Evolutionary conservation across 805 yeast genomes (phyloP), one percentile per base, ranked within the genome.

Genomic region (Blastobotrys attinorum): DNA sequence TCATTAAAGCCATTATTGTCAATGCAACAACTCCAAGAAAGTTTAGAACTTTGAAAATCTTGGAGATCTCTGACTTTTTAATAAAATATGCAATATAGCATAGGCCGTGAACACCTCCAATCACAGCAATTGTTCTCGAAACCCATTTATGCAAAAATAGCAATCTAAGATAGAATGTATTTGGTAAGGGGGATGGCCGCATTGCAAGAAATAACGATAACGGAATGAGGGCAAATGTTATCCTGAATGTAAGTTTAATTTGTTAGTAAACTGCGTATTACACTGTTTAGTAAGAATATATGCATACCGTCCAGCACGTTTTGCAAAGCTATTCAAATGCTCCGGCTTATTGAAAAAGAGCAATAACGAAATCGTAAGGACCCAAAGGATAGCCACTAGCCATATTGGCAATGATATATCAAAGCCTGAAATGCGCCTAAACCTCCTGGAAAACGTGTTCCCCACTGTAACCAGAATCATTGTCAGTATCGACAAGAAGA

Each of bases 131-230:
- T 2, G 83, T 64, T 43, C 97, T 68, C 2, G 95, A 81, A 4
- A 90, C 66, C 96, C 97, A 90, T 61, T 88, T 89, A 65, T 90
- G 97, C 27, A 88, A 68, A 0, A 92, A 89, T 6, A 90, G 56
- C 22, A 88, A 62, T 6, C 81, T 64, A 44, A 90, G 61, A 59
- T 90, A 90, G 20, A 86, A 64, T 0, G 83, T 77, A 37, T 75
- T 70, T 0, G 96, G 96, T 39, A 90, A 61, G 1, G 95, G 95
- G 1, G 94, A 80, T 1, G 97, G 97, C 46, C 92, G 64, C 46
- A 88, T 57, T 0, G 92, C 79, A 29, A 90, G 62, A 45, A 89
- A 78, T 33, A 87, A 61, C 17, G 87, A 63, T 0, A 89, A 75
- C 1, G 97, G 96, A 53, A 89, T 64, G 44, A 82, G 70, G 6